A percentile compares a stretch with the other conserved stretches of the same genome.
These are phyloP conservation scores for Phylloporus arenicola DNA, from an alignment of 768 basidiomycete species.

Conservation along the genomic window DNA sequence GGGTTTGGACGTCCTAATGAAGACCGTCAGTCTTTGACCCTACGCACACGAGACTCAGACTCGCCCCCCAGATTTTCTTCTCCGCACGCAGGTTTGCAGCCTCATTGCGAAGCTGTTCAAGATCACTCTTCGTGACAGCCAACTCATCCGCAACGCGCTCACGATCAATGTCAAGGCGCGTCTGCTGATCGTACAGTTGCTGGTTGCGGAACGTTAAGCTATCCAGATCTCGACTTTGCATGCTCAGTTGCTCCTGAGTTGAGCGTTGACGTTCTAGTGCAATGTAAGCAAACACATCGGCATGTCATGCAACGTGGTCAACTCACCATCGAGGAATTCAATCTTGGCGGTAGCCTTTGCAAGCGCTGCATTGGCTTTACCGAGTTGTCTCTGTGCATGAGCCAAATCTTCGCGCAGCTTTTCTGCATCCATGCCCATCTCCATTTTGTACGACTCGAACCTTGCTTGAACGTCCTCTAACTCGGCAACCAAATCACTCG, in stretches of 20 bases:
- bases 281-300: neutral
- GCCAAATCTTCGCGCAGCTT: slow-evolving; percentile 67
- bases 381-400: slow-evolving; percentile 61
- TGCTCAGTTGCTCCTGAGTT: slow-evolving; percentile 60
- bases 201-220: slow-evolving; percentile 64
- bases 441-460: slow-evolving; percentile 73
- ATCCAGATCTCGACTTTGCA: slow-evolving; percentile 62
- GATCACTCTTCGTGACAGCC: slow-evolving; percentile 47
- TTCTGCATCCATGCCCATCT: slow-evolving; percentile 75
- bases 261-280: slow-evolving; percentile 61
- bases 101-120: slow-evolving; percentile 81
- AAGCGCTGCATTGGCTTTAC: slow-evolving; percentile 56
- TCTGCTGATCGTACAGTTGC: slow-evolving; percentile 68
- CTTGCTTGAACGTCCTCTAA: slow-evolving; percentile 70
- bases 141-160: slow-evolving; percentile 65
- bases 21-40: slow-evolving; percentile 5
- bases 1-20: slow-evolving; percentile 64
- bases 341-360: slow-evolving; percentile 83
- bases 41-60: slow-evolving; percentile 12
- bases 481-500: slow-evolving; percentile 49
- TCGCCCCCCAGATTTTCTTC: slow-evolving; percentile 89
- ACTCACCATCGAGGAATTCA: slow-evolving; percentile 70
- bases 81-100: slow-evolving; percentile 85
- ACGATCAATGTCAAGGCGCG: slow-evolving; percentile 70
- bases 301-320: neutral